A percentile compares a stretch with the other conserved stretches of the same genome.
These are phyloP conservation scores for Exserohilum turcica DNA, from an alignment of 2,329 filamentous ascomycete species.

Conservation along the genomic window DNA sequence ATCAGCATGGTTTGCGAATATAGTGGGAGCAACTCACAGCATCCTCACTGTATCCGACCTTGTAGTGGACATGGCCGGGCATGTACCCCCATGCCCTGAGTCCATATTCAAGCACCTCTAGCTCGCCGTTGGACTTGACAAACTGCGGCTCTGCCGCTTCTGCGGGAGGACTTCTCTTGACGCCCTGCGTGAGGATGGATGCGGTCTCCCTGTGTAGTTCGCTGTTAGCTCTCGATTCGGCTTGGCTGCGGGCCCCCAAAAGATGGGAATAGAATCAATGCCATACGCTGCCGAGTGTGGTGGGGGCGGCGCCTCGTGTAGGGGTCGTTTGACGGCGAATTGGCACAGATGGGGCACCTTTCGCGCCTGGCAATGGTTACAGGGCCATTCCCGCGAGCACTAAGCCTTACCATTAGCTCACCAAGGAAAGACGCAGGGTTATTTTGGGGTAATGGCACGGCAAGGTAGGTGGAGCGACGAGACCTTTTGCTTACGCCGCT, in stretches of 20 bases:
- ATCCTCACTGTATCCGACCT: slow-evolving; percentile 27
- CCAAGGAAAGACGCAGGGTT: slow-evolving; percentile 6
- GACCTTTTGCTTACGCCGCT: slow-evolving; percentile 59
- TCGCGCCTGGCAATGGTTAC: slow-evolving; percentile 56
- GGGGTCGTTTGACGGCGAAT: slow-evolving; percentile 47
- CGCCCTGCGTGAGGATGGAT: slow-evolving; percentile 19
- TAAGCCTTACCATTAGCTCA: slow-evolving; percentile 32
- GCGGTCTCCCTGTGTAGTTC: slow-evolving; percentile 16
- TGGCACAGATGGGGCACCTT: slow-evolving; percentile 57
- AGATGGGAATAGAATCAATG: neutral
- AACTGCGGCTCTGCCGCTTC: slow-evolving; percentile 13
- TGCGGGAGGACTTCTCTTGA: slow-evolving; percentile 28
- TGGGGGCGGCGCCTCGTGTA: slow-evolving; percentile 24
- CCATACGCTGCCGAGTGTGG: slow-evolving; percentile 27
- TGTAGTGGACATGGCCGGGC: slow-evolving; percentile 44
- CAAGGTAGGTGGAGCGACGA: slow-evolving; percentile 4
- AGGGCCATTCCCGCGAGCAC: slow-evolving; percentile 59
- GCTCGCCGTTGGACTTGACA: slow-evolving; percentile 5
- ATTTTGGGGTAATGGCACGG: slow-evolving; percentile 7
- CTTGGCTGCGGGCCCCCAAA: neutral
- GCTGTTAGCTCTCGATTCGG: slow-evolving; percentile 6
- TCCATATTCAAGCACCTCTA: slow-evolving; percentile 30
- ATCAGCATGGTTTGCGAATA: neutral
- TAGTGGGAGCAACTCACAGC: slow-evolving; percentile 8
- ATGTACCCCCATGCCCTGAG: slow-evolving; percentile 45